Conservation (phyloP, 305 asterid genomes). For the Fraxinus dipetala region DNA sequence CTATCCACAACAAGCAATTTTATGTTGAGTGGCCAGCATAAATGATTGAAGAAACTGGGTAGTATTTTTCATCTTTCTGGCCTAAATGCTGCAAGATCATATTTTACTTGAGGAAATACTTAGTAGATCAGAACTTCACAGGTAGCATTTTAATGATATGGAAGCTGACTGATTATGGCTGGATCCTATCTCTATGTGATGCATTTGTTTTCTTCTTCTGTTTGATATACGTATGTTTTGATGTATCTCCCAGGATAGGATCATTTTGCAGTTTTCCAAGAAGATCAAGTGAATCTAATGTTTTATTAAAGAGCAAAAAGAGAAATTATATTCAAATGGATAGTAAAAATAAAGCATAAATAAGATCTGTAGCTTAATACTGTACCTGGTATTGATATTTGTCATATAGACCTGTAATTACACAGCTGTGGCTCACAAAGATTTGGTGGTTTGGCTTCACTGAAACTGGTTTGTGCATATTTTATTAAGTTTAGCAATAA, state of each 20-base stretch:
- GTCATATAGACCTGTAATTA: background rate
- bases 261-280: background rate
- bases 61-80: constrained; percentile 4
- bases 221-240: background rate
- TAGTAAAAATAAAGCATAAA: background rate
- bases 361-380: background rate
- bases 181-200: background rate
- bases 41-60: background rate
- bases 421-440: background rate
- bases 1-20: constrained; percentile 6
- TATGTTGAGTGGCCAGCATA: constrained; percentile 2
- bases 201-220: background rate
- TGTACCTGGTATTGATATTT: background rate
- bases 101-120: background rate
- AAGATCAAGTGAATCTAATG: background rate
- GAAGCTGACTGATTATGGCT: background rate
- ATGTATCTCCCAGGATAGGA: background rate
- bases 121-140: background rate
- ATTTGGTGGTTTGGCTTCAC: background rate
- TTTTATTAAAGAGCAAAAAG: background rate
- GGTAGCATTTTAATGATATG: constrained; percentile 7
- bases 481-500: background rate
- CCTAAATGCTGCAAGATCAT: background rate
- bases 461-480: background rate
- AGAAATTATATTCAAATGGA: background rate